Base-by-base conservation (phyloP, 768 basidiomycete species). In the Cystobasidium tubakii region DNA sequence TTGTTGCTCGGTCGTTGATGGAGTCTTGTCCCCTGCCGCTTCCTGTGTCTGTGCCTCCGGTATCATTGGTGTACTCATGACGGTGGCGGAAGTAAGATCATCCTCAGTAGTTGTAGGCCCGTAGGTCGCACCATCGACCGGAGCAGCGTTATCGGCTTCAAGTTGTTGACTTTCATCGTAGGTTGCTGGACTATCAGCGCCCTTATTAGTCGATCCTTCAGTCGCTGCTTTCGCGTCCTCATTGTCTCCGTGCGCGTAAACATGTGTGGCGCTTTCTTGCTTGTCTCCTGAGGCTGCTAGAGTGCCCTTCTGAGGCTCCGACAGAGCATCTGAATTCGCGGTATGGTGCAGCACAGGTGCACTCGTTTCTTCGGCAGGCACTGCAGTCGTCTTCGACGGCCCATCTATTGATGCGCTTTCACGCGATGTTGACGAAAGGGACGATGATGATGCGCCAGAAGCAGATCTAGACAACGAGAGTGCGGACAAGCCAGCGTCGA, bases 361-460 rank as follows among this genome's bases (percentile, higher is more conserved):
- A 25, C 54, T 31, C 9, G 9, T n/a, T 23, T 23, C 54, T 21
- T 57, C 21, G 21, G 23, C 6, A 23, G 54, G 7, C 9, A 57
- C 54, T 31, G 54, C 57, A 23, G 15, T 12, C 57, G 15, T 3
- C 57, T 62, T 39, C 13, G 31, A 7, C 3, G 57, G 2, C 4
- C 13, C 25, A 39, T 31, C 29, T 19, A 19, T 29, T 2, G 57
- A 62, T 23, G 57, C 57, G 15, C 57, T 7, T 39, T 39, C 36
- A 29, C 46, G 46, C 46, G 46, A 17, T 50, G 46, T 50, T 50
- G 46, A 50, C 46, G 46, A 50, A 50, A 50, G 46, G 46, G 46
- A 50, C 9, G 46, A 12, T 9, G 46, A 50, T 17, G 46, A 50
- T 3, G 46, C 21, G n/a, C 46, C 46, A 17, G 46, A 50, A 50